Evolutionary conservation across 148 eudicot genomes (phyloP).

Genomic region (Fagopyrum homotropicum): DNA sequence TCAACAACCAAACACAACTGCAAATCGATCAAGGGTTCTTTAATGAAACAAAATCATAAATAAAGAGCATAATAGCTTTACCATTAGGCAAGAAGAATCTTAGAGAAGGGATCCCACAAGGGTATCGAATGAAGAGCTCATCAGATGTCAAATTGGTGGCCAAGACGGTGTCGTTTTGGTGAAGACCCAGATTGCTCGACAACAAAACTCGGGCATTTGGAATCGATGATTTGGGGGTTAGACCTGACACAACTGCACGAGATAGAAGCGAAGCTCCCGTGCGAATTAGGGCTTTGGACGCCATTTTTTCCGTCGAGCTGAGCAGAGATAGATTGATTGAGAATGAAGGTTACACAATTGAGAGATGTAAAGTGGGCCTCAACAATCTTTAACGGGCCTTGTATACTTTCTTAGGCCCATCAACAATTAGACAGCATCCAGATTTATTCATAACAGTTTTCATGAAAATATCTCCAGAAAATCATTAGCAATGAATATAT

Average conservation of each 20-base stretch:
- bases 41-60: too few relatives aligned
- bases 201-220: constrained; percentile 23
- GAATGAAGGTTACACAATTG: neutral
- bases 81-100: constrained; percentile 17
- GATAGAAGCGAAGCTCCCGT: constrained; percentile 35
- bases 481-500: too few relatives aligned
- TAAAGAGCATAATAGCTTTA: neutral
- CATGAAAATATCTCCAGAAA: too few relatives aligned
- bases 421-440: too few relatives aligned
- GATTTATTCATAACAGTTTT: too few relatives aligned
- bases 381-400: neutral
- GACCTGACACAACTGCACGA: constrained; percentile 31
- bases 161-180: constrained; percentile 33
- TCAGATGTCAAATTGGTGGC: constrained; percentile 21
- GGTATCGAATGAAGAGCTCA: constrained; percentile 13
- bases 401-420: too few relatives aligned
- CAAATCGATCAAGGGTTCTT: neutral
- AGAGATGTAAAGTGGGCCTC: constrained; percentile 2
- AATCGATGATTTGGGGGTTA: constrained; percentile 15
- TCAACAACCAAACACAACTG: neutral
- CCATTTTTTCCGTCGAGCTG: constrained; percentile 23
- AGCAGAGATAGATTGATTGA: neutral
- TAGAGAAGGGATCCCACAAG: constrained; percentile 18
- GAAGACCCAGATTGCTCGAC: constrained; percentile 14
- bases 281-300: constrained; percentile 57